Evolutionary conservation across 2,329 filamentous ascomycete species (phyloP), one percentile per base, ranked within the genome.

Genomic region (Calonectria ilicicola): DNA sequence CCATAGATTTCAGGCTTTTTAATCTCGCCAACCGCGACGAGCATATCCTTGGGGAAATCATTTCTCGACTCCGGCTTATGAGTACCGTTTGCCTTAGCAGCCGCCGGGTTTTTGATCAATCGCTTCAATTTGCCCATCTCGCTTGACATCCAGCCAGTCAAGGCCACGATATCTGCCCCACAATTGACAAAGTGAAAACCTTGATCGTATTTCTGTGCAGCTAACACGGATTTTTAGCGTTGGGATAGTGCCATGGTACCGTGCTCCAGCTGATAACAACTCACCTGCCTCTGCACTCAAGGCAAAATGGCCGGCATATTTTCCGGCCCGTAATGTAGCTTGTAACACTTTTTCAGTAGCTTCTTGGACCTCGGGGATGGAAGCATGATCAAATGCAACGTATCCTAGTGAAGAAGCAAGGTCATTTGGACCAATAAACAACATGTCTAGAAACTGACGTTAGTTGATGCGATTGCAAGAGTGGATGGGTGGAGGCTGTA

Each of bases 131-230:
- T 68, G 32, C 70, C 77, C 77, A 81, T 84, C 75, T 84, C 84
- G 29, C 51, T 74, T 47, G 77, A 74, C 77, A 81, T 81, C 83
- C 83, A 85, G 1, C 81, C 72, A 14, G 78, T 80, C 2, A 85
- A 68, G 19, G 84, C 84, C n/a, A 84, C 73, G 53, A 84, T 82
- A 70, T 84, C 82, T 3, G 81, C 81, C 15, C 82, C 82, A 58
- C 81, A 84, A 70, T 84, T 83, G n/a, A 84, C 79, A 64, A 84
- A 83, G 38, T 83, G 78, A 35, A 82, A 83, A 3, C 82, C 82
- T 68, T 83, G 78, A 15, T 77, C 72, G n/a, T 72, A 69, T 47
- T 58, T 56, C 19, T 72, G 44, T 17, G 81, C 81, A 10, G 81
- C 81, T 51, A 72, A 26, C 19, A 17, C 21, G 38, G 23, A 4